phyloP scores from a whole-genome alignment of 495 filamentous ascomycete species.

The Tuber brumale region DNA sequence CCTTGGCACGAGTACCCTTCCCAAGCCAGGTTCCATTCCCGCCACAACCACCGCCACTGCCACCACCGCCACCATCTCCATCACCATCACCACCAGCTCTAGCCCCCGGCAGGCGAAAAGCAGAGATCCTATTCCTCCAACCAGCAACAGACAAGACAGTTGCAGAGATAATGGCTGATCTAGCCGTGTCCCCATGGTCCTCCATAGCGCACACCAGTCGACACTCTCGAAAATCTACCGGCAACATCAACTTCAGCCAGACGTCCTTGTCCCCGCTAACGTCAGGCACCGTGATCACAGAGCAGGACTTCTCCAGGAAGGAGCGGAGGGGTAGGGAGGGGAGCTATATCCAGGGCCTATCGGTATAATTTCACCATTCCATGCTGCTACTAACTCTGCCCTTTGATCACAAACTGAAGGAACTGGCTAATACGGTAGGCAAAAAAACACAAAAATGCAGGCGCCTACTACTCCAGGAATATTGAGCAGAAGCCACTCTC shows the following conservation, averaged over 20 bases:
- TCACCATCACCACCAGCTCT: background rate
- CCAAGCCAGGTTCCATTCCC: background rate
- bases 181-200: slow-evolving; percentile 13
- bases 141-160: background rate
- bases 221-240: slow-evolving; percentile 39
- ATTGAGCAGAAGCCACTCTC: slow-evolving; percentile 47
- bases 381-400: background rate
- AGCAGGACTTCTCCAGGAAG: slow-evolving; percentile 31
- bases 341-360: slow-evolving; percentile 38
- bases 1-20: too few relatives aligned
- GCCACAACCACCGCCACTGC: background rate
- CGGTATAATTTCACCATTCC: slow-evolving; percentile 11
- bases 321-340: slow-evolving; percentile 17
- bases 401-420: background rate
- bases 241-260: slow-evolving; percentile 38
- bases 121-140: background rate
- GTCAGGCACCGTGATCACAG: slow-evolving; percentile 27
- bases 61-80: too few relatives aligned
- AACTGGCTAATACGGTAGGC: background rate
- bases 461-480: slow-evolving; percentile 55
- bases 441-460: slow-evolving; percentile 14
- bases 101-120: background rate
- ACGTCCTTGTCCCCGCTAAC: slow-evolving; percentile 39
- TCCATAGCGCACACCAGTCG: slow-evolving; percentile 23
- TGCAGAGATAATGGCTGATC: slow-evolving; percentile 17